Percentiles rank a stretch among this genome's conserved stretches.
Conservation (phyloP, 192 early-diverging fungal species). For the Coemansia umbellata region DNA sequence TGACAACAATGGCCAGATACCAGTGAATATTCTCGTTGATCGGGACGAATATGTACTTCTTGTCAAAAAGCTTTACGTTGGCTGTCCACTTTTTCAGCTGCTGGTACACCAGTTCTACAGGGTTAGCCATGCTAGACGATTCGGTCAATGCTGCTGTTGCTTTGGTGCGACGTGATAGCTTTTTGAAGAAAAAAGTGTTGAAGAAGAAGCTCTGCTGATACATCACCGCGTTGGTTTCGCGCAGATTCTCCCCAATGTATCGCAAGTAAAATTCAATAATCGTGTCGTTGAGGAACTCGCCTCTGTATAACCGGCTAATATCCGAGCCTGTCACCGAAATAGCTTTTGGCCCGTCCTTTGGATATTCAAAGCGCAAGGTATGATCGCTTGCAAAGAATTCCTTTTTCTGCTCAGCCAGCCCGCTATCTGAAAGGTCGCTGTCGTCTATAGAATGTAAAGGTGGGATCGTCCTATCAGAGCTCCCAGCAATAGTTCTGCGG, state of each 20-base stretch:
- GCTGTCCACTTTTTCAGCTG: conserved; percentile 76
- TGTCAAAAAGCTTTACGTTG: conserved; percentile 70
- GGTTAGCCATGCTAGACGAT: conserved; percentile 23
- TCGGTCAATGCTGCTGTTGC: not conserved
- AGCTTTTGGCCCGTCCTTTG: conserved; percentile 46
- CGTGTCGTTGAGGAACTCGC: conserved; percentile 86
- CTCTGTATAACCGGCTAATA: conserved; percentile 57
- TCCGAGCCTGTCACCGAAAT: conserved; percentile 68
- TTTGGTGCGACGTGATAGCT: conserved; percentile 53
- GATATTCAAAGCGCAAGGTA: conserved; percentile 48
- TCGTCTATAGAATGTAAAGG: not conserved
- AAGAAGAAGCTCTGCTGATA: conserved; percentile 67
- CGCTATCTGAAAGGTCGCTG: conserved; percentile 11
- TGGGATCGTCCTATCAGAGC: not conserved
- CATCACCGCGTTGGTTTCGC: conserved; percentile 38
- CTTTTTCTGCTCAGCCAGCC: conserved; percentile 8
- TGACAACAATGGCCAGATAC: conserved; percentile 80
- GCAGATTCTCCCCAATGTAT: conserved; percentile 51
- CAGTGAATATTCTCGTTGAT: conserved; percentile 91
- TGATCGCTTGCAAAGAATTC: conserved; percentile 16
- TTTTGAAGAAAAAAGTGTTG: conserved; percentile 81
- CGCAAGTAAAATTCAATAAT: conserved; percentile 85
- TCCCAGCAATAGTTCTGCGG: conserved; percentile 8
- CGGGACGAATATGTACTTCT: conserved; percentile 76
- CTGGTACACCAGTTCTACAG: conserved; percentile 52